These are phyloP conservation scores for Petunia axillaris DNA, from an alignment of 257 asterid species.

Conservation along the genomic window DNA sequence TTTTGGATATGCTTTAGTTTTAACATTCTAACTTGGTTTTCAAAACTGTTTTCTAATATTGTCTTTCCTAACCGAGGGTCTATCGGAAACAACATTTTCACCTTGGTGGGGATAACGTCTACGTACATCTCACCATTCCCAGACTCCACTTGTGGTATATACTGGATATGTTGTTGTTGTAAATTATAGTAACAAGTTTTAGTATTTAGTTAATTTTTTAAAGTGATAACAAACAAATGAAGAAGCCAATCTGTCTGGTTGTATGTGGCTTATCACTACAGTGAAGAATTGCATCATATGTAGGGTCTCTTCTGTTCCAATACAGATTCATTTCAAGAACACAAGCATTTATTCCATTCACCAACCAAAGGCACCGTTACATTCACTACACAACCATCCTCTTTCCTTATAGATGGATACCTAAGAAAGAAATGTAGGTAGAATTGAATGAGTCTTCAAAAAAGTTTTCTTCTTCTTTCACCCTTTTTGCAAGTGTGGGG, in stretches of 20 bases:
- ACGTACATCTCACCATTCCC: too few relatives aligned
- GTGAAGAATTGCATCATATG: conserved; percentile 29
- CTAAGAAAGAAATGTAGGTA: background rate
- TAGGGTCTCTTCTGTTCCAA: conserved; percentile 39
- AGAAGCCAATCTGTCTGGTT: conserved; percentile 45
- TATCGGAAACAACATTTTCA: too few relatives aligned
- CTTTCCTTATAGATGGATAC: background rate
- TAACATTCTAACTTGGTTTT: too few relatives aligned
- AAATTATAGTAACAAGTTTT: background rate
- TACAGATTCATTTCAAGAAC: conserved; percentile 34
- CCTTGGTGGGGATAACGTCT: too few relatives aligned
- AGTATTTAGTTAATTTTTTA: background rate
- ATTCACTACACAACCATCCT: conserved; percentile 9
- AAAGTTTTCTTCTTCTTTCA: background rate
- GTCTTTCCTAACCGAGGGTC: too few relatives aligned
- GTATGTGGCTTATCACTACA: conserved; percentile 25
- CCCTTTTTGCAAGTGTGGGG: background rate
- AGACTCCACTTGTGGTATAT: too few relatives aligned
- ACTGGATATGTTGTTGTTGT: too few relatives aligned
- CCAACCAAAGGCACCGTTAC: conserved; percentile 44
- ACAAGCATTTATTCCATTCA: conserved; percentile 61
- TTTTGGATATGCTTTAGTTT: too few relatives aligned
- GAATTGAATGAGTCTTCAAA: conserved; percentile 9
- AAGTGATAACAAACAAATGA: conserved; percentile 36
- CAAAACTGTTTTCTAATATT: too few relatives aligned